These are phyloP conservation scores for Colletotrichum abscissum DNA, from an alignment of 2,329 filamentous ascomycete species.

Conservation along the genomic window DNA sequence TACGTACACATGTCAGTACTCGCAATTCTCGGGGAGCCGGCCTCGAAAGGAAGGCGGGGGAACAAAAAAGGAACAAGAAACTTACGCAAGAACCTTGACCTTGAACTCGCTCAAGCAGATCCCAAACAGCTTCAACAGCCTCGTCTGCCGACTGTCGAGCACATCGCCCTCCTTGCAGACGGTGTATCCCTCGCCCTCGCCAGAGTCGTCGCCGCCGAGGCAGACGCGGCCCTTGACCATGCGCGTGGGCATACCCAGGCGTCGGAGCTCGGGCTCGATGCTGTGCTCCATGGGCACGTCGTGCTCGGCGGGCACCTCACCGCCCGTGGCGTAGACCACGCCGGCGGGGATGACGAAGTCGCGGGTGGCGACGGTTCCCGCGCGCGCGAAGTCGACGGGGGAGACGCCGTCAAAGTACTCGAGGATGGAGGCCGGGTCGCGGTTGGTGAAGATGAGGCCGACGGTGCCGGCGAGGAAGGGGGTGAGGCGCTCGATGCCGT, in stretches of 20 bases:
- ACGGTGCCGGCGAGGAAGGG: constrained; percentile 83
- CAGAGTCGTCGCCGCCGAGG: constrained; percentile 65
- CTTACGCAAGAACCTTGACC: constrained; percentile 80
- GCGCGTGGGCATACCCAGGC: constrained; percentile 88
- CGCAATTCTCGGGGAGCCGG: not conserved
- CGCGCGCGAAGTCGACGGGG: constrained; percentile 90
- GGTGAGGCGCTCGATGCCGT: constrained; percentile 78
- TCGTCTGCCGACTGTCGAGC: constrained; percentile 91
- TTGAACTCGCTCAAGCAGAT: constrained; percentile 92
- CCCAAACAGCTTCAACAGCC: constrained; percentile 92
- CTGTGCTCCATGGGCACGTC: constrained; percentile 90
- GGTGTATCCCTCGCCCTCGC: constrained; percentile 67
- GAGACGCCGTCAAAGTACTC: constrained; percentile 78
- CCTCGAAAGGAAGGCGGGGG: too few species aligned
- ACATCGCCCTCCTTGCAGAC: constrained; percentile 88
- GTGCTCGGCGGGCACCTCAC: constrained; percentile 81
- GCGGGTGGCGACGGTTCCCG: constrained; percentile 80
- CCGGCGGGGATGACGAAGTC: constrained; percentile 85
- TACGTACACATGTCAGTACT: constrained; percentile 39
- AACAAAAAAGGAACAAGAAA: constrained; percentile 36
- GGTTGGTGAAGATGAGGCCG: constrained; percentile 90
- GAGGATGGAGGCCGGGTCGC: constrained; percentile 73
- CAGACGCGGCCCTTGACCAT: constrained; percentile 90
- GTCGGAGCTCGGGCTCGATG: constrained; percentile 89
- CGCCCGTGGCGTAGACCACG: constrained; percentile 82